phyloP scores from a whole-genome alignment of 148 eudicot species.

The Talinum fruticosum region DNA sequence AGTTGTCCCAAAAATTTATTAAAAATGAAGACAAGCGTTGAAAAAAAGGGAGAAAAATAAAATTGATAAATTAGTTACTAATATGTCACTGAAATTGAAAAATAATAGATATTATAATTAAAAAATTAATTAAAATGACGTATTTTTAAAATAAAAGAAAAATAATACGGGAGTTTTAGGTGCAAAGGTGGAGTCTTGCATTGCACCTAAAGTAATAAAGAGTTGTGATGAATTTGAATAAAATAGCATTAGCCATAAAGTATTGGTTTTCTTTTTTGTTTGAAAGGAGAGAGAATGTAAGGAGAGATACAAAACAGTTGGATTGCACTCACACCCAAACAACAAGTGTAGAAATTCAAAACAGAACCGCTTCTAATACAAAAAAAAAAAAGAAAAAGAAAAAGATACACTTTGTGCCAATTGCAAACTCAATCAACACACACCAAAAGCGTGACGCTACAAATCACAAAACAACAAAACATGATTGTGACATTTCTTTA shows the following conservation, averaged over 20 bases:
- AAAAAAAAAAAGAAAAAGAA: neutral
- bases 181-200: neutral
- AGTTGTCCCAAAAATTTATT: too few relatives aligned
- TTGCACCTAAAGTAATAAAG: neutral
- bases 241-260: neutral
- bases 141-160: too few relatives aligned
- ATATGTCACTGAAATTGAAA: too few relatives aligned
- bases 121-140: too few relatives aligned
- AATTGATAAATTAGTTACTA: too few relatives aligned
- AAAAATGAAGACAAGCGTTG: too few relatives aligned
- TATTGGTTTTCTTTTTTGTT: neutral
- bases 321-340: neutral
- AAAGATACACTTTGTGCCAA: neutral
- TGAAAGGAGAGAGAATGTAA: neutral
- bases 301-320: neutral
- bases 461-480: neutral
- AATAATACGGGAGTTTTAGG: neutral
- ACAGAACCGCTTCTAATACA: neutral
- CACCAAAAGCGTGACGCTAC: slow-evolving; percentile 1
- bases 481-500: neutral
- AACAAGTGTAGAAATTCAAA: neutral
- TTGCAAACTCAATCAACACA: neutral
- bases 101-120: too few relatives aligned
- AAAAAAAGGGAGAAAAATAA: too few relatives aligned
- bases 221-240: neutral